Evolutionary conservation across 2,329 filamentous ascomycete species (phyloP), one percentile per base, ranked within the genome.

Genomic region (Trichophyton verrucosum): DNA sequence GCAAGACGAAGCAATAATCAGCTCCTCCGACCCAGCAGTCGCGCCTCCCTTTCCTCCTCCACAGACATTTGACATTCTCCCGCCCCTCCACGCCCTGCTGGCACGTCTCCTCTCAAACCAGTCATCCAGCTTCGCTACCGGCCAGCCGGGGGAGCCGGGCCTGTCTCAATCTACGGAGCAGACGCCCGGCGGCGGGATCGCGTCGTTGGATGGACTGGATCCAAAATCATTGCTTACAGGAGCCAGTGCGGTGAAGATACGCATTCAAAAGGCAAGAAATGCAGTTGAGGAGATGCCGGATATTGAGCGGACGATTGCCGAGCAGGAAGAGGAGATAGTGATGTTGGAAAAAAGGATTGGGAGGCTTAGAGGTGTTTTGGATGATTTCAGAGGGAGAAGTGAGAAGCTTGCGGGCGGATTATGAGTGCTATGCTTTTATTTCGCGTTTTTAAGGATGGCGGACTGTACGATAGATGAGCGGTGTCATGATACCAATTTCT

Each of bases 1-100:
- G 36, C 58, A 58, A 53, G 42, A 53, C 13, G 60, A 49, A 27
- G 22, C 44, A 22, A 24, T 24, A 30, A 13, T 42, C 40, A 38
- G 33, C 33, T 9, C 58, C 20, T 15, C 30, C 40, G 46, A 57
- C 11, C 27, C 49, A n/a, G 17, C 46, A 15, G 58, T 64, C 68
- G 49, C 67, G 69, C 46, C 57, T 27, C 76, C 82, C 2, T 84
- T 86, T 61, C 87, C 94, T 64, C 82, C 88, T 57, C 88, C 91
- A 30, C 86, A 91, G 73, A 84, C 85, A 57, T 89, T 96, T 76
- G 91, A 96, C 77, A 84, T 90, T 66, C 82, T 95, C 60, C 89
- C 91, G 27, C 85, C 91, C 69, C 83, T 96, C 60, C 86, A 89
- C 69, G 81, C 85, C 62, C 83, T 95, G 66, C 84, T 96, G 63